phyloP scores from a whole-genome alignment of 768 basidiomycete genomes.

The Jaapia argillacea region DNA sequence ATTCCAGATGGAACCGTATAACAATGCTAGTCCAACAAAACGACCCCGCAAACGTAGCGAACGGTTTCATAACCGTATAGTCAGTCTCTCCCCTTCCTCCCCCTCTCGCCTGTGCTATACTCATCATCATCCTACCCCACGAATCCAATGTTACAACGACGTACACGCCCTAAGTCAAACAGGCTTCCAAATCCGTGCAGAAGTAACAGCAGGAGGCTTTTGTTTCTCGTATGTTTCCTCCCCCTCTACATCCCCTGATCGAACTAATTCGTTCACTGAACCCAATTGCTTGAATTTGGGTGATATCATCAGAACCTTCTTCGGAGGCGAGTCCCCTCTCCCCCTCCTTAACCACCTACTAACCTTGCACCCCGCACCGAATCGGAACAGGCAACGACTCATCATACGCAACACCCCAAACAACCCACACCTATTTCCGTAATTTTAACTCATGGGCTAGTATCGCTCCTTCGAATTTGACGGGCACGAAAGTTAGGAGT shows the following conservation, averaged over 20 bases:
- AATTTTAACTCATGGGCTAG: slow-evolving; percentile 61
- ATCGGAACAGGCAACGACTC: slow-evolving; percentile 59
- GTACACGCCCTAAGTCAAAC: slow-evolving; percentile 47
- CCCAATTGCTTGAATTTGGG: background rate
- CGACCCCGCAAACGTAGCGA: slow-evolving; percentile 52
- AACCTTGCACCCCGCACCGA: too few relatives aligned
- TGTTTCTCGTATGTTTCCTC: slow-evolving; percentile 59
- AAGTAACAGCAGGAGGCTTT: slow-evolving; percentile 52
- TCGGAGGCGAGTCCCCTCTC: too few relatives aligned
- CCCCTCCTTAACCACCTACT: too few relatives aligned
- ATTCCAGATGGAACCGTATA: slow-evolving; percentile 61
- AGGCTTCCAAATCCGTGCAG: slow-evolving; percentile 43
- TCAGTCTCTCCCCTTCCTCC: slow-evolving; percentile 28
- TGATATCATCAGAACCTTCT: slow-evolving; percentile 81
- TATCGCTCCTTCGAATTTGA: slow-evolving; percentile 33
- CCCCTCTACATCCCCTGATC: slow-evolving; percentile 1
- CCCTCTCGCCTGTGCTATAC: too few relatives aligned
- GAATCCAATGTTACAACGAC: slow-evolving; percentile 72
- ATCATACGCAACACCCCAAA: slow-evolving; percentile 61
- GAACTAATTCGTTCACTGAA: slow-evolving; percentile 4
- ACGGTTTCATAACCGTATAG: slow-evolving; percentile 67
- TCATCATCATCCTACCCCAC: too few relatives aligned
- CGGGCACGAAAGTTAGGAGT: slow-evolving; percentile 3
- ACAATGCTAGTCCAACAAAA: slow-evolving; percentile 76
- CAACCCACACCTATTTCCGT: slow-evolving; percentile 67